These are phyloP conservation scores for Boletus coccyginus DNA, from an alignment of 768 basidiomycete species.

Conservation along the genomic window DNA sequence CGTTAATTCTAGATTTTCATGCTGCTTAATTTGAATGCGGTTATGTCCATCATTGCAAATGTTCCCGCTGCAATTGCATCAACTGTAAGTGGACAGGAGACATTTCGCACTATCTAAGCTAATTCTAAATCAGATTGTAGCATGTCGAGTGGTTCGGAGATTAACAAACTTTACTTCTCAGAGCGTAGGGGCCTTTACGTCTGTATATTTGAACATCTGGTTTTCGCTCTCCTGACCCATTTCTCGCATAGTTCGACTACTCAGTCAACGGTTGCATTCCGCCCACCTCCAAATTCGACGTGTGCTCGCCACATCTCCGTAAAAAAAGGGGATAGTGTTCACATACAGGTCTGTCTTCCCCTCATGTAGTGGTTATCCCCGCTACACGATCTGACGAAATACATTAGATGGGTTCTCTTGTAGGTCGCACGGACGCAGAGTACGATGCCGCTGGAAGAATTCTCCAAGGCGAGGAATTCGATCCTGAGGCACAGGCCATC, in stretches of 20 bases:
- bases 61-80: constrained; percentile 70
- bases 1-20: constrained; percentile 45
- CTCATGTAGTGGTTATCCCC: neutral
- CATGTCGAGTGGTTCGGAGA: constrained; percentile 59
- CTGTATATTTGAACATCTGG: constrained; percentile 28
- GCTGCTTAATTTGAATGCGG: constrained; percentile 65
- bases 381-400: constrained; percentile 6
- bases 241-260: constrained; percentile 34
- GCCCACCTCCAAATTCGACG: constrained; percentile 35
- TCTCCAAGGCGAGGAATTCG: constrained; percentile 44
- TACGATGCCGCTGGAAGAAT: constrained; percentile 59
- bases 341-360: constrained; percentile 50
- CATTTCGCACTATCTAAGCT: neutral
- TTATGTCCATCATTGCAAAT: constrained; percentile 73
- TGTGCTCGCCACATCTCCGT: constrained; percentile 27
- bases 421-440: constrained; percentile 43
- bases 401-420: constrained; percentile 68
- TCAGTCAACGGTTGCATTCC: constrained; percentile 61
- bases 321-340: constrained; percentile 49
- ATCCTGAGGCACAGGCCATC: constrained; percentile 59
- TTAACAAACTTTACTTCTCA: constrained; percentile 54
- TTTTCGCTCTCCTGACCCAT: constrained; percentile 18
- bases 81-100: constrained; percentile 42
- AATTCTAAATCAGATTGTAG: constrained; percentile 54
- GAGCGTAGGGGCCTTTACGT: constrained; percentile 53